Conservation (phyloP, 2,329 filamentous ascomycete genomes). For the Periconia macrospinosa region DNA sequence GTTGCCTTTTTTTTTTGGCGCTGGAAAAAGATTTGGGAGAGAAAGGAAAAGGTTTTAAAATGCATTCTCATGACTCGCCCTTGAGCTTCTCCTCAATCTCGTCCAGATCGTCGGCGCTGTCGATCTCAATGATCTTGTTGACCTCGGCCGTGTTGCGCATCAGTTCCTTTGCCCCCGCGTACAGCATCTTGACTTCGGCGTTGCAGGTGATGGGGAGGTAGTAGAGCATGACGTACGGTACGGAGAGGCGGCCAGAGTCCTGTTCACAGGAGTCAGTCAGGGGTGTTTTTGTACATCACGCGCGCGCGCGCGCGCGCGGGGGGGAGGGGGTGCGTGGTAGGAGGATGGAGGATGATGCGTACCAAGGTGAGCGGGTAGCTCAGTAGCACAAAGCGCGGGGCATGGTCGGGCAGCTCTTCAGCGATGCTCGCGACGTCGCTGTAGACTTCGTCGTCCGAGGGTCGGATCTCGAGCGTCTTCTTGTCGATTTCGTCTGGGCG, state of each 20-base stretch:
- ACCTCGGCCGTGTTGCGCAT: constrained; percentile 93
- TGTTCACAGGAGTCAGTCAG: constrained; percentile 40
- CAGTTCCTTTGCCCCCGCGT: constrained; percentile 92
- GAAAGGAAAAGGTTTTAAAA: too few relatives aligned
- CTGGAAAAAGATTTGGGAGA: too few relatives aligned
- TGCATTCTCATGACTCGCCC: constrained; percentile 23
- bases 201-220: constrained; percentile 94
- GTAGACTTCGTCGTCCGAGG: constrained; percentile 81
- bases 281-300: constrained; percentile 6
- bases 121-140: constrained; percentile 83
- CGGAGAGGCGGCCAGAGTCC: constrained; percentile 80
- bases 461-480: constrained; percentile 84
- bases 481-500: constrained; percentile 83
- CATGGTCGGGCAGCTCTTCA: constrained; percentile 90
- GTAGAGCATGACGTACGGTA: constrained; percentile 93
- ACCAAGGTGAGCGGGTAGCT: constrained; percentile 90
- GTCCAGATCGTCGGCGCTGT: constrained; percentile 76
- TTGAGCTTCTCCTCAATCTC: constrained; percentile 73
- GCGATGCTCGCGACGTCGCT: constrained; percentile 76
- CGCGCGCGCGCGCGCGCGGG: too few relatives aligned
- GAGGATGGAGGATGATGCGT: constrained; percentile 18
- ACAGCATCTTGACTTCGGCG: constrained; percentile 84
- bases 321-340: too few relatives aligned
- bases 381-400: constrained; percentile 84
- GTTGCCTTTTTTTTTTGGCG: too few relatives aligned